Base-by-base conservation (phyloP, 2,329 filamentous ascomycete species). In the Cladophialophora psammophila region DNA sequence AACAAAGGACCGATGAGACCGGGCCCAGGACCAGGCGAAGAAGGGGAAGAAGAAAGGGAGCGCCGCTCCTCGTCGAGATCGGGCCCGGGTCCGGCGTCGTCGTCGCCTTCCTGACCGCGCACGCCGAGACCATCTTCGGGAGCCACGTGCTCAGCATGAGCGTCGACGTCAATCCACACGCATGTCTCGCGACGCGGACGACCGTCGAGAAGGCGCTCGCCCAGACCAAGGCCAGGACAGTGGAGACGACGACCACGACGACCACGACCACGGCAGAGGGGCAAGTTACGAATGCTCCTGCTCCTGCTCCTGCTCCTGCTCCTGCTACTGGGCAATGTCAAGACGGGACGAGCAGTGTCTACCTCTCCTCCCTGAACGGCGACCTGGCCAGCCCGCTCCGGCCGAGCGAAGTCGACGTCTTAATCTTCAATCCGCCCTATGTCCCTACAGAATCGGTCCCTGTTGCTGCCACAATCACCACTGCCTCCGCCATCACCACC, bases 361-460 rank as follows among this genome's bases (percentile, higher is more conserved):
- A 90, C 72, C 79, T 95, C 7, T 90, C 88, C 48, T 86, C 90
- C 18, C 76, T 90, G 32, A 88, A 88, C 66, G 90, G 87, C 1
- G 92, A 98, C 75, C 84, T 99, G 0, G 84, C 85, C 4, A 78
- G 85, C 2, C 81, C 89, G 0, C 80, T 96, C 48, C 84, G 85
- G 7, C 75, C 81, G 0, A 82, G 84, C 2, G 79, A 80, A 45
- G 85, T 96, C 5, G 95, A 99, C 76, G 85, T 99, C 10, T 84
- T 99, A 69, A 86, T 99, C 34, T 99, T 98, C 84, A 99, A 99
- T 76, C 95, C 95, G 61, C 95, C 95, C 0, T 99, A 99, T 77
- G 95, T 99, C 13, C 95, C 95, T 1, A 96, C 94, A 2, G 85
- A 90, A 32, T 86, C 88, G 48, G 80, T 96, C 66, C 94, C 94